A percentile compares a stretch with the other conserved stretches of the same genome.
Evolutionary conservation across 2,329 filamentous ascomycete genomes (phyloP).

Genomic region (Colletotrichum zoysiae): DNA sequence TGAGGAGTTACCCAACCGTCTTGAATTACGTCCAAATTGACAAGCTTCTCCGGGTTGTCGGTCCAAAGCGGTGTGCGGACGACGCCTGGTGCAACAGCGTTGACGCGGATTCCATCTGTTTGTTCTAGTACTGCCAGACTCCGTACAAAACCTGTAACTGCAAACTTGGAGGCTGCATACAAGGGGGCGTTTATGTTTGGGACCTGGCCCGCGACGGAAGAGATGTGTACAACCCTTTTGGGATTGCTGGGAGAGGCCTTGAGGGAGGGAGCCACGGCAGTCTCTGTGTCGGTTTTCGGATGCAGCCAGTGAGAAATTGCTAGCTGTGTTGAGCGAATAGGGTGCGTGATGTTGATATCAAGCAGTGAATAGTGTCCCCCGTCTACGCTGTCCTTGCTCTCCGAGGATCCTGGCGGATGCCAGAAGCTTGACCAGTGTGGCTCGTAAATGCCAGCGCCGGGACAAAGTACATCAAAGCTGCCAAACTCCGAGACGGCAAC

Average conservation of each 20-base stretch:
- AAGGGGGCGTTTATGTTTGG: constrained; percentile 52
- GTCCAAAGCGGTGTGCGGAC: constrained; percentile 61
- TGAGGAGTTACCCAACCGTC: constrained; percentile 58
- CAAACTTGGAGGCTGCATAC: constrained; percentile 56
- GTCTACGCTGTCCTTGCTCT: constrained; percentile 49
- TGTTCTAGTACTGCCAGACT: constrained; percentile 51
- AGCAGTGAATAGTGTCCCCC: constrained; percentile 51
- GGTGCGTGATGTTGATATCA: constrained; percentile 58
- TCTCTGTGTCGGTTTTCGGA: constrained; percentile 38
- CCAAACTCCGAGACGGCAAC: constrained; percentile 53
- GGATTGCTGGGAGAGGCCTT: constrained; percentile 47
- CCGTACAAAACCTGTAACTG: constrained; percentile 56
- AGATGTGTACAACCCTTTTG: constrained; percentile 55
- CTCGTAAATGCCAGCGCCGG: constrained; percentile 62
- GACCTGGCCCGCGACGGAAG: constrained; percentile 53
- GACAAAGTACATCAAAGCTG: constrained; percentile 57
- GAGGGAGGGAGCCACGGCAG: constrained; percentile 7
- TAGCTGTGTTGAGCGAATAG: constrained; percentile 56
- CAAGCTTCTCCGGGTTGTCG: constrained; percentile 59
- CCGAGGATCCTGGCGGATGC: constrained; percentile 54
- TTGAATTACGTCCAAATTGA: constrained; percentile 49
- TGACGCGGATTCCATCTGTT: constrained; percentile 56
- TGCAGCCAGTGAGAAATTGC: constrained; percentile 55
- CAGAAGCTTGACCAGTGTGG: constrained; percentile 58
- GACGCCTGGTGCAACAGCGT: constrained; percentile 57